These are phyloP conservation scores for Austroboletus niveus DNA, from an alignment of 1,284 basidiomycete species.

Conservation along the genomic window DNA sequence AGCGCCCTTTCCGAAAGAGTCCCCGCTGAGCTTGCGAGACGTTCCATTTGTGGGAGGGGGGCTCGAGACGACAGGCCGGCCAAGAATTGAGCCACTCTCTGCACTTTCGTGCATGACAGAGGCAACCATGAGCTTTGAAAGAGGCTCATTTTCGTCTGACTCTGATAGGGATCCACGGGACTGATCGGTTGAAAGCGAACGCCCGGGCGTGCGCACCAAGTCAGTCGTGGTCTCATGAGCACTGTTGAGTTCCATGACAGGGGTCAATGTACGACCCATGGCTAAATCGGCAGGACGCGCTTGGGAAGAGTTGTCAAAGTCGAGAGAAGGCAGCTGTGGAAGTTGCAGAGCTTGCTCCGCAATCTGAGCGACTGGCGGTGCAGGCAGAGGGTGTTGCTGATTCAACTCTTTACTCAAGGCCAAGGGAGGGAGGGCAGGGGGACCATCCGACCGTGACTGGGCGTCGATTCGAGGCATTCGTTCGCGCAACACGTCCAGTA, in stretches of 20 bases:
- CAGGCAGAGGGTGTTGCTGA: constrained; percentile 14
- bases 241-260: constrained; percentile 47
- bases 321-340: constrained; percentile 49
- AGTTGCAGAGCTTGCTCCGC: constrained; percentile 20
- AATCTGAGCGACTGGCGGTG: constrained; percentile 8
- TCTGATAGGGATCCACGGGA: constrained; percentile 10
- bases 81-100: constrained; percentile 14
- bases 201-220: constrained; percentile 13
- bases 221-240: constrained; percentile 26
- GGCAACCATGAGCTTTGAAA: constrained; percentile 12
- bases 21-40: constrained; percentile 28
- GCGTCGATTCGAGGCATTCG: constrained; percentile 52
- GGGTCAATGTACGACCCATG: constrained; percentile 37
- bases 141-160: constrained; percentile 29
- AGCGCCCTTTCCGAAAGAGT: constrained; percentile 28
- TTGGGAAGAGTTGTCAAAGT: constrained; percentile 35
- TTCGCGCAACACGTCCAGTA: constrained; percentile 63
- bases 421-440: constrained; percentile 19
- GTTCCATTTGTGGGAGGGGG: constrained; percentile 20
- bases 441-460: constrained; percentile 21
- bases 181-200: constrained; percentile 27
- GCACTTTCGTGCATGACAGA: constrained; percentile 23
- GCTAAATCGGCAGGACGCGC: constrained; percentile 12
- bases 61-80: constrained; percentile 16
- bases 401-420: constrained; percentile 18